Conservation (phyloP, 345 rosid species). For the Angophora floribunda region DNA sequence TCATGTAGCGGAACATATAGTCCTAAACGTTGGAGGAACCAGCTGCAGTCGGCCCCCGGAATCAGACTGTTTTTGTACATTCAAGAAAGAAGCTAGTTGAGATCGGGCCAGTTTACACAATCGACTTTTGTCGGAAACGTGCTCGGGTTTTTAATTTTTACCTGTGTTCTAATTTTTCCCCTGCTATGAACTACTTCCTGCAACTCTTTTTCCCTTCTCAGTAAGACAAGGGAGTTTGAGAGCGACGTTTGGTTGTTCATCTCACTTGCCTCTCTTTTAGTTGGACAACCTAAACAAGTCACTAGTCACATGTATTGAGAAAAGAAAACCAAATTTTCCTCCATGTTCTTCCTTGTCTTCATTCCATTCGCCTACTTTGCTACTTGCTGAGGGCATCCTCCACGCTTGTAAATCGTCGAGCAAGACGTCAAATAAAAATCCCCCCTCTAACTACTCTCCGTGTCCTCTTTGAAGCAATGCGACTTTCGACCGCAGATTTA, state of each 20-base stretch:
- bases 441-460: neutral
- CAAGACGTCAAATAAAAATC: neutral
- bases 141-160: neutral
- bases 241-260: neutral
- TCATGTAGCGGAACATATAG: neutral
- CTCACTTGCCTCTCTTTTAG: neutral
- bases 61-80: neutral
- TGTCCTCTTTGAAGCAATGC: neutral
- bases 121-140: neutral
- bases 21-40: neutral
- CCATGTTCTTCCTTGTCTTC: neutral
- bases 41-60: neutral
- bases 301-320: neutral
- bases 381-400: neutral
- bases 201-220: neutral
- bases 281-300: neutral
- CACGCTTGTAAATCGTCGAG: neutral
- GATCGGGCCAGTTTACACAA: neutral
- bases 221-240: neutral
- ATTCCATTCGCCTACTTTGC: neutral
- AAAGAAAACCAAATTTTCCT: neutral
- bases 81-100: neutral
- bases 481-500: neutral
- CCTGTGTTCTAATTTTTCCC: neutral
- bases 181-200: neutral